Percentiles rank a stretch among this genome's conserved stretches.
phyloP scores from a whole-genome alignment of 352 stramenopile genomes.

The Globisporangium megalacanthum region DNA sequence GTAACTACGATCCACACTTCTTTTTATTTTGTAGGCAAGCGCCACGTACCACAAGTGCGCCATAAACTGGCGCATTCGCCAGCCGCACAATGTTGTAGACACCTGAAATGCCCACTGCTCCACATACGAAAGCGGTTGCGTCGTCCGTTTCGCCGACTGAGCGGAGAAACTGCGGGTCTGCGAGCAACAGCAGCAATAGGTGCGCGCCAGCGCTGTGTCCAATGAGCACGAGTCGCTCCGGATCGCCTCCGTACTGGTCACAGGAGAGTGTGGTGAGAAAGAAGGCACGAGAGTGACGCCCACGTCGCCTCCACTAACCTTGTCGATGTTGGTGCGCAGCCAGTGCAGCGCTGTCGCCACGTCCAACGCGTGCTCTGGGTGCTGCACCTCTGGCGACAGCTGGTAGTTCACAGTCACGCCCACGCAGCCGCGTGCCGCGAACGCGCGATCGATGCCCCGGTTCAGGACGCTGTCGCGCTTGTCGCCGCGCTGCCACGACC shows the following conservation, averaged over 20 bases:
- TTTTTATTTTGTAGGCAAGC: too few relatives aligned
- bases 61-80: constrained; percentile 69
- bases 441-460: constrained; percentile 49
- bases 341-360: constrained; percentile 55
- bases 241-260: constrained; percentile 80
- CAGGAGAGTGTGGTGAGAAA: too few relatives aligned
- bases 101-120: constrained; percentile 69
- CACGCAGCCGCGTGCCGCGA: constrained; percentile 44
- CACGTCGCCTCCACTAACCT: constrained; percentile 26
- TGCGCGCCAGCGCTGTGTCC: constrained; percentile 80
- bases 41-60: constrained; percentile 33
- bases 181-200: constrained; percentile 62
- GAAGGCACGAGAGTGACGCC: neutral
- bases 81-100: constrained; percentile 85
- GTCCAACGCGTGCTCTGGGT: constrained; percentile 66
- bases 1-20: too few relatives aligned
- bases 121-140: constrained; percentile 34
- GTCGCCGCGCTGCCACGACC: constrained; percentile 80
- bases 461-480: constrained; percentile 59
- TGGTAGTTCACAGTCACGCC: constrained; percentile 80
- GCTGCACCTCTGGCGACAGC: constrained; percentile 62
- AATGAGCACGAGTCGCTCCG: constrained; percentile 48
- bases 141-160: constrained; percentile 25
- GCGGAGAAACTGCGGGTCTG: constrained; percentile 47
- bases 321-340: constrained; percentile 58